Evolutionary conservation across 345 rosid species (phyloP).

Genomic region (Linum trigynum): DNA sequence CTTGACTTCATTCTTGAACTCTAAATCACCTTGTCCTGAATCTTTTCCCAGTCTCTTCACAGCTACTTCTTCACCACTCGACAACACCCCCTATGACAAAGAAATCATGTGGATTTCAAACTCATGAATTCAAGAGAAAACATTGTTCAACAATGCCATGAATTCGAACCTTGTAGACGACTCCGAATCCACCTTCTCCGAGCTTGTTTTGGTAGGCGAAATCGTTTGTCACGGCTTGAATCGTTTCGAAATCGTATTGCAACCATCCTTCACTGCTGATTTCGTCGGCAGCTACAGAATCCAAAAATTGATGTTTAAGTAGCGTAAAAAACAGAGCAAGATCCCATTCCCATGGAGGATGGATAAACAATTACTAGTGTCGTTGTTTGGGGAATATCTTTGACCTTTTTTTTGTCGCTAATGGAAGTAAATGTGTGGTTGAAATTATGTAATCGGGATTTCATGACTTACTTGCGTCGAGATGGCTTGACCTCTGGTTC

Average conservation of each 20-base stretch:
- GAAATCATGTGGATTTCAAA: neutral
- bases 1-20: constrained; percentile 32
- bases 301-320: neutral
- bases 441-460: neutral
- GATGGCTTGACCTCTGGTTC: neutral
- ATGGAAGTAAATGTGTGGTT: no score
- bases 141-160: no score
- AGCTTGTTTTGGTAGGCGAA: constrained; percentile 25
- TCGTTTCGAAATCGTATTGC: constrained; percentile 15
- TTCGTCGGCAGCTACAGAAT: neutral
- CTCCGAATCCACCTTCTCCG: constrained; percentile 26
- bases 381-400: neutral
- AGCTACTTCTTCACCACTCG: constrained; percentile 19
- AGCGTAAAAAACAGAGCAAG: neutral
- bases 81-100: constrained; percentile 17
- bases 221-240: constrained; percentile 17
- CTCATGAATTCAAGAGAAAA: no score
- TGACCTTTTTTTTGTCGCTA: no score
- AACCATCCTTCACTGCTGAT: constrained; percentile 10
- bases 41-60: constrained; percentile 25
- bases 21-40: constrained; percentile 33
- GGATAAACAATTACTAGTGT: neutral
- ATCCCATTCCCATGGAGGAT: neutral
- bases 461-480: neutral
- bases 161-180: constrained; percentile 21